Evolutionary conservation across 2,329 filamentous ascomycete genomes (phyloP), one percentile per base, ranked within the genome.

Genomic region (Colletotrichum truncatum): DNA sequence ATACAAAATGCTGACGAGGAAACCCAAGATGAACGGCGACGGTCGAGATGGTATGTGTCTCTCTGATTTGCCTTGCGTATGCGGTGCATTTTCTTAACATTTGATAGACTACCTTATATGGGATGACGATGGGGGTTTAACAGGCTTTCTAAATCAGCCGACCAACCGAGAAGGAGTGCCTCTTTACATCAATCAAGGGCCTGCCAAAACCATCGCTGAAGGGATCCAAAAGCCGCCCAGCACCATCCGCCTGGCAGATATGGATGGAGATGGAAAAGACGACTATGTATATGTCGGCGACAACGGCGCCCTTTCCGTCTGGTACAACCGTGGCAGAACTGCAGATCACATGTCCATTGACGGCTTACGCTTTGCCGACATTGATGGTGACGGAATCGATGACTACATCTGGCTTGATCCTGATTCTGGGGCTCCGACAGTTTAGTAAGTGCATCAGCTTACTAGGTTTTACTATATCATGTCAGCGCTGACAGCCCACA

Each of bases 321-420:
- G 66, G 64, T 68, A 68, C 5, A 68, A 68, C 30, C 57, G 51
- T 3, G 69, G 69, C 4, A 54, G 28, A 6, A 34, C 28, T 9
- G 48, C 48, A 14, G 21, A 23, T 2, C 41, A 30, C 54, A 59
- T 68, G 64, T 8, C 25, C n/a, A 59, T 67, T 16, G 64, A 69
- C 21, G 59, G 55, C 48, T 11, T 52, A 14, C 28, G 48, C 6
- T 67, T 68, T 30, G 69, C 67, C 5, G 51, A 69, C n/a, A 61
- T 70, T 14, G 30, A 62, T 23, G 60, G 48, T 6, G 48, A 52
- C 18, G 48, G 32, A 3, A 52, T 58, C 10, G 66, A 68, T 4
- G 69, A 72, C 48, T 70, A 70, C 18, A 55, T 72, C 3, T 68
- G 67, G 34, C 48, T 72, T 8, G 62, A 68, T 12, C 68, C 55